These are phyloP conservation scores for Cicer cuneatum DNA, from an alignment of 306 rosid species.

Conservation along the genomic window DNA sequence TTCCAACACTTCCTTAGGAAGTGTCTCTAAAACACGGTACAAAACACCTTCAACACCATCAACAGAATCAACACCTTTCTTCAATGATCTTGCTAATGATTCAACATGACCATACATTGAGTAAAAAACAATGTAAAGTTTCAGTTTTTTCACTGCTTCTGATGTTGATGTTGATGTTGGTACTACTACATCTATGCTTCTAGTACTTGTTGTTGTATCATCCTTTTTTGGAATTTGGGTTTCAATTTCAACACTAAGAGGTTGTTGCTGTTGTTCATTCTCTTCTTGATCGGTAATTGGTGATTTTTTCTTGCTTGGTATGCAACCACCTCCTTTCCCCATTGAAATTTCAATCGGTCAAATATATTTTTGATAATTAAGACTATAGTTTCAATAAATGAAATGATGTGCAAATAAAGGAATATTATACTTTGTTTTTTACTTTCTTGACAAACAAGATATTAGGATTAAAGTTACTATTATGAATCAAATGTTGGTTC, in stretches of 20 bases:
- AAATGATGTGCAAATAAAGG: constrained; percentile 2
- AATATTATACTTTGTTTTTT: not conserved
- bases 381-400: not conserved
- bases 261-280: not conserved
- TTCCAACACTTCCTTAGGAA: constrained; percentile 57
- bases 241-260: constrained; percentile 46
- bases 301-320: constrained; percentile 67
- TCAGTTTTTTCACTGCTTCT: constrained; percentile 48
- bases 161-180: not conserved
- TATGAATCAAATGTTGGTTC: constrained; percentile 35
- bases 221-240: constrained; percentile 33
- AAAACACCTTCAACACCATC: constrained; percentile 77
- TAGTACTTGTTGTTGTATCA: constrained; percentile 4
- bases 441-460: constrained; percentile 41
- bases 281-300: constrained; percentile 48
- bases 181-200: constrained; percentile 26
- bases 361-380: not conserved
- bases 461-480: not conserved
- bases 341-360: constrained; percentile 43
- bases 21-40: constrained; percentile 71
- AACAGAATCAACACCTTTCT: constrained; percentile 69
- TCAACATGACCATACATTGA: constrained; percentile 86
- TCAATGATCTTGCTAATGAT: constrained; percentile 63
- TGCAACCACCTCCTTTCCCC: constrained; percentile 84
- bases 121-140: constrained; percentile 69